These are phyloP conservation scores for Fusarium chaquense DNA, from an alignment of 2,329 filamentous ascomycete species.

Conservation along the genomic window DNA sequence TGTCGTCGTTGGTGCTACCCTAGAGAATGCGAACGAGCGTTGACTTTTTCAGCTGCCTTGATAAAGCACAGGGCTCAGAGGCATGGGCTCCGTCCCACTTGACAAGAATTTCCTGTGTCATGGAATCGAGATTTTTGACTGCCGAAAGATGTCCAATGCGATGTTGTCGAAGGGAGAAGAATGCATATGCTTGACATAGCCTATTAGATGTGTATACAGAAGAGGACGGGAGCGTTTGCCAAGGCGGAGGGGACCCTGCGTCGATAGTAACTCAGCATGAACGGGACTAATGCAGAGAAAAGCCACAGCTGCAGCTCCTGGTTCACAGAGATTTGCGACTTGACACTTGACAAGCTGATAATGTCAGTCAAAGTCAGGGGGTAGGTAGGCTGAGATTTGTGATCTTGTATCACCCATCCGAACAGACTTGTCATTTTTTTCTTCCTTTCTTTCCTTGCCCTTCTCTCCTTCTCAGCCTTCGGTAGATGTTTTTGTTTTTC, in stretches of 20 bases:
- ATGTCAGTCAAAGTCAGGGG: constrained; percentile 9
- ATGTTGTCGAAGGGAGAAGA: background rate
- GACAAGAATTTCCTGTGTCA: background rate
- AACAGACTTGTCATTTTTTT: background rate
- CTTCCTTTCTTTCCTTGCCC: constrained; percentile 5
- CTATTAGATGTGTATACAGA: background rate
- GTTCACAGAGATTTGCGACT: background rate
- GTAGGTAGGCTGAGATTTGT: constrained; percentile 5
- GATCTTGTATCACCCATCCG: background rate
- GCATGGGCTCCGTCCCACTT: background rate
- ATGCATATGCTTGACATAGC: background rate
- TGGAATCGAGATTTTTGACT: background rate
- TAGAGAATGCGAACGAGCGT: background rate
- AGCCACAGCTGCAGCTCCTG: background rate
- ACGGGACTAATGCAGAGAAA: constrained; percentile 17
- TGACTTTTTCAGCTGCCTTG: background rate
- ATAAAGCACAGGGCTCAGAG: background rate
- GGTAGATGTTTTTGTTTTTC: background rate
- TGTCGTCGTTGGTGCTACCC: constrained; percentile 1
- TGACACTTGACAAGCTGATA: constrained; percentile 4
- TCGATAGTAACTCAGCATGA: background rate
- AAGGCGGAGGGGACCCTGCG: constrained; percentile 30
- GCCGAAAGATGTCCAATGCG: background rate
- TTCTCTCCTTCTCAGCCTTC: constrained; percentile 10
- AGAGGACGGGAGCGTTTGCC: background rate